Base-by-base conservation (phyloP, 2,329 filamentous ascomycete genomes). In the Fusarium ramigenum region DNA sequence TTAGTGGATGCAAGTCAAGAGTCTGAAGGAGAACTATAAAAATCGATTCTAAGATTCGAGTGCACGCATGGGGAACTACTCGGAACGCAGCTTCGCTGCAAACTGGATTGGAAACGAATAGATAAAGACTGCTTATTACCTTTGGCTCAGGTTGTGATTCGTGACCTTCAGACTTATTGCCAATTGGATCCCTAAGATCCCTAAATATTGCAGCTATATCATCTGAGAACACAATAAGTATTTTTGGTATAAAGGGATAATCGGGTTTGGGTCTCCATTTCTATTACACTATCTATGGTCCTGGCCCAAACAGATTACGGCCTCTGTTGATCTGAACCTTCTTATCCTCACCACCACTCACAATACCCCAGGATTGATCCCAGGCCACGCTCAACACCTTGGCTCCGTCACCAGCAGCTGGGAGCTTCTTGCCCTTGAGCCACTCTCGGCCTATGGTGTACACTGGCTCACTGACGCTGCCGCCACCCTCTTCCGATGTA, bases 261-360 rank as follows among this genome's bases (percentile, higher is more conserved):
- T 71, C 64, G 53, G 65, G 65, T 67, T 75, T 67, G 43, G 37
- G 49, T 47, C 58, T 63, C 61, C 59, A 42, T 54, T 32, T 44
- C 47, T 46, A 70, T 69, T 68, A 64, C 49, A 72, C 74, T 80
- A 84, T 79, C 74, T 80, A 84, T 79, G 79, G 79, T 52, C 80
- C 79, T 77, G 79, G 78, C 39, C 80, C 78, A 49, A 88, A 78
- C 47, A 89, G 74, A 64, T 85, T 88, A 70, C 88, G 87, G 23
- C 90, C 91, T 75, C 89, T 88, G 82, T 99, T 98, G 69, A 99
- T 91, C 86, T 99, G 96, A 78, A 99, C 91, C 85, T 90, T 91
- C 85, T 96, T 97, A 80, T 99, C 96, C 87, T 98, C 95, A 21
- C 96, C 95, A 47, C 87, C 95, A 78, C 93, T 97, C 49, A 98